Conservation (phyloP, 2,329 filamentous ascomycete genomes). For the Fusarium floridanum region DNA sequence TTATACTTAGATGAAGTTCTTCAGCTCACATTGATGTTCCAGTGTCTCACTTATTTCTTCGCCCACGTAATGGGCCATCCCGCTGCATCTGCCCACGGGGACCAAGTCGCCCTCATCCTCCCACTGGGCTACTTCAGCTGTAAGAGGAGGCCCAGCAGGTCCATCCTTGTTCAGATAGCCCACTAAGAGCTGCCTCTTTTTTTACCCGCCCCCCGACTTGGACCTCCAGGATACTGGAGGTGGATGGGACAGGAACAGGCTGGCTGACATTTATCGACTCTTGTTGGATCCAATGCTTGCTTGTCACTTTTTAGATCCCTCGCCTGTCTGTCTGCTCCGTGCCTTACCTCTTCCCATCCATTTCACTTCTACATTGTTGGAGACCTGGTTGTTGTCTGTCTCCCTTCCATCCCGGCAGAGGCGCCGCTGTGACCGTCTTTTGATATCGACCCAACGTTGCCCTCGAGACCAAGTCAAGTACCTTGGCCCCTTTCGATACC, state of each 20-base stretch:
- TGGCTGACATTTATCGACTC: constrained; percentile 30
- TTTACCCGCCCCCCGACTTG: constrained; percentile 35
- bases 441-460: constrained; percentile 25
- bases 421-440: constrained; percentile 12
- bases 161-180: constrained; percentile 26
- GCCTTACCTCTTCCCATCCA: constrained; percentile 15
- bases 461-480: constrained; percentile 1
- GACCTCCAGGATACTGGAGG: constrained; percentile 17
- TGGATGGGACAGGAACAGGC: constrained; percentile 18
- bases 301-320: constrained; percentile 25
- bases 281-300: constrained; percentile 30
- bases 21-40: background rate
- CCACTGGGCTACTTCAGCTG: constrained; percentile 12
- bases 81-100: constrained; percentile 32
- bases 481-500: constrained; percentile 17
- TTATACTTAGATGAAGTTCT: no score
- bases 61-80: constrained; percentile 9
- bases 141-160: constrained; percentile 24
- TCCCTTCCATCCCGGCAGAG: constrained; percentile 11
- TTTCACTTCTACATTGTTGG: constrained; percentile 14
- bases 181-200: constrained; percentile 30
- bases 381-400: constrained; percentile 15
- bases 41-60: background rate
- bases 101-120: constrained; percentile 30
- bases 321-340: constrained; percentile 4